Base-by-base conservation (phyloP, 345 rosid genomes). In the Sisymbrium irio region DNA sequence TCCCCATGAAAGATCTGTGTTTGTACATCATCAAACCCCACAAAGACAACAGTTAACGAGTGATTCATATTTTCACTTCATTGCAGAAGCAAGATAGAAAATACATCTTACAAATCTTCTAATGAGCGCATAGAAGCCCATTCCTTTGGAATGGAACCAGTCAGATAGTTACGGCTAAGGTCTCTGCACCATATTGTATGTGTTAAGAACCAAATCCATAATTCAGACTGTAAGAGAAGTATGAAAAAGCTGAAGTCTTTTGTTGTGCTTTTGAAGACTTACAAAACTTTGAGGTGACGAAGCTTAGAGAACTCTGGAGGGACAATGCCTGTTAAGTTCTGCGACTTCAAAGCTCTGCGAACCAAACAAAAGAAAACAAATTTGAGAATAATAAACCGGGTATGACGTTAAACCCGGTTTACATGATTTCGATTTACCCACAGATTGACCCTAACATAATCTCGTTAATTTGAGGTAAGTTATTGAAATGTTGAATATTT, bases 1-100 rank as follows among this genome's bases (percentile, higher is more conserved):
- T 93, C 77, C 98, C 98, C 98, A 93, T 93, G 33, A 93, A 72
- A 61, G 85, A 89, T 78, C 98, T 90, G 74, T 53, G 47, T 30
- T 28, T 42, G 45, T 32, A 62, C 51, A 62, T 62, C 39, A n/a
- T 55, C 39, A 53, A 72, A 51, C 42, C 55, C 46, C 36, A 73
- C 51, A 74, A 65, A 18, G 51, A 36, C 4, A 28, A 57, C 0
- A 42, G 17, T 66, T 65, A 25, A 1, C 1, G 27, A 14, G 6
- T 46, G 22, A 9, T 41, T 33, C 2, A 11, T 42, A 50, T 49
- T 49, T 57, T 51, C 17, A 54, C 1, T 12, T 65, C 40, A 36
- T 35, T 55, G 32, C 8, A 44, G 20, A 51, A 67, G 25, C 1
- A 27, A 7, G 5, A 54, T 18, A 45, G 9, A 47, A n/a, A n/a